Evolutionary conservation across 108 stramenopile genomes (phyloP).

Genomic region (Nannochloropsis gaditana): DNA sequence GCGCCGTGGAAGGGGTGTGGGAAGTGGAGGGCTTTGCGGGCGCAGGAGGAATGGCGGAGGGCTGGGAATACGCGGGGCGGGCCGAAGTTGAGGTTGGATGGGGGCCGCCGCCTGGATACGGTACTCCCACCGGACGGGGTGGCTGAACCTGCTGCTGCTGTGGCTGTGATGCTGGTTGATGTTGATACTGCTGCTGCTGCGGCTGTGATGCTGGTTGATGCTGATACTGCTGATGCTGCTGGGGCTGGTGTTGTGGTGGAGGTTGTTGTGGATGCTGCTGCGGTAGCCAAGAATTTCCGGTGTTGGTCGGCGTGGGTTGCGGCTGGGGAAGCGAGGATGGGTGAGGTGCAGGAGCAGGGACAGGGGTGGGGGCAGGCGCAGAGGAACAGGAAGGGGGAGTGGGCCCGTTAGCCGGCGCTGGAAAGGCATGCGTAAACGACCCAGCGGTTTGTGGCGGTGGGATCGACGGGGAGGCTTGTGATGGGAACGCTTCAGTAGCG

Average conservation of each 20-base stretch:
- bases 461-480: background rate
- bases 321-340: background rate
- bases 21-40: background rate
- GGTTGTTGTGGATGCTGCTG: too few relatives aligned
- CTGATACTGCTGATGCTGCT: too few relatives aligned
- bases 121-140: background rate
- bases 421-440: too few relatives aligned
- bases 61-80: background rate
- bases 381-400: background rate
- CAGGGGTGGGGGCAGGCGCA: background rate
- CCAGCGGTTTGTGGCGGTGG: background rate
- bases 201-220: too few relatives aligned
- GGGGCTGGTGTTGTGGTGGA: too few relatives aligned
- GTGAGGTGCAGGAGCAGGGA: background rate
- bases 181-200: too few relatives aligned
- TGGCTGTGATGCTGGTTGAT: background rate
- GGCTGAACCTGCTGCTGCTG: background rate
- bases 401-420: background rate
- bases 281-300: too few relatives aligned
- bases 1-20: background rate
- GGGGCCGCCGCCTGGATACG: conserved; percentile 1
- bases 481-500: background rate
- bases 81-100: background rate
- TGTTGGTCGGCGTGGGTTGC: background rate
- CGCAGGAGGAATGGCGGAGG: background rate